phyloP scores from a whole-genome alignment of 148 eudicot genomes.

The Silene latifolia region DNA sequence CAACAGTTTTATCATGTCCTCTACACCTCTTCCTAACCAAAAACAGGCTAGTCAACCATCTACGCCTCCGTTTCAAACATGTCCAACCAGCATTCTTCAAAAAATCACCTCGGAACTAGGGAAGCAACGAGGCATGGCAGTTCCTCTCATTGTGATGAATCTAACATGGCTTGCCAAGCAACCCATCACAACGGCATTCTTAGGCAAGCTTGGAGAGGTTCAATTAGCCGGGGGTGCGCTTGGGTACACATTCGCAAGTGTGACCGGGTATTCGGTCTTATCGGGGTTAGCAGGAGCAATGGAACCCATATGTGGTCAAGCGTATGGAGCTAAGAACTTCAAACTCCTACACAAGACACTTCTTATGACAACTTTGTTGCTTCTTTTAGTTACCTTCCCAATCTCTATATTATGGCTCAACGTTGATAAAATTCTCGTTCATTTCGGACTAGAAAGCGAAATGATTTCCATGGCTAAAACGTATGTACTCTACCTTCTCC shows the following conservation, averaged over 20 bases:
- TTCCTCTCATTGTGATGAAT: slow-evolving; percentile 65
- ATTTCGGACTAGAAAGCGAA: slow-evolving; percentile 60
- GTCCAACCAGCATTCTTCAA: slow-evolving; percentile 18
- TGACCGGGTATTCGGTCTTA: slow-evolving; percentile 71
- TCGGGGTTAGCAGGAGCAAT: slow-evolving; percentile 70
- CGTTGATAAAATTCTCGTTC: slow-evolving; percentile 48
- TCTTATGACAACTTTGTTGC: slow-evolving; percentile 49
- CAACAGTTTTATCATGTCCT: slow-evolving; percentile 10
- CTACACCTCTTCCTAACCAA: background rate
- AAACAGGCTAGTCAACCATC: background rate
- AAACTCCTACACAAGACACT: slow-evolving; percentile 80
- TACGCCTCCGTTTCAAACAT: background rate
- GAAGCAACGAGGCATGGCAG: slow-evolving; percentile 43
- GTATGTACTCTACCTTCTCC: slow-evolving; percentile 54
- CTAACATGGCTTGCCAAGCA: slow-evolving; percentile 60
- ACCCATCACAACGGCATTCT: slow-evolving; percentile 65
- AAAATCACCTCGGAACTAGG: slow-evolving; percentile 40
- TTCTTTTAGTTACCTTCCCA: slow-evolving; percentile 49
- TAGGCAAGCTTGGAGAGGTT: slow-evolving; percentile 76
- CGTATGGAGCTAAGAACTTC: slow-evolving; percentile 69
- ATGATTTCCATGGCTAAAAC: slow-evolving; percentile 42
- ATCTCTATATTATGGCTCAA: slow-evolving; percentile 71
- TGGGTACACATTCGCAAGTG: slow-evolving; percentile 72
- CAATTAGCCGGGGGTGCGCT: slow-evolving; percentile 67
- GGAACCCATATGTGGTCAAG: slow-evolving; percentile 97